Evolutionary conservation across 345 rosid genomes (phyloP), one percentile per base, ranked within the genome.

Genomic region (Gossypioides kirkii): DNA sequence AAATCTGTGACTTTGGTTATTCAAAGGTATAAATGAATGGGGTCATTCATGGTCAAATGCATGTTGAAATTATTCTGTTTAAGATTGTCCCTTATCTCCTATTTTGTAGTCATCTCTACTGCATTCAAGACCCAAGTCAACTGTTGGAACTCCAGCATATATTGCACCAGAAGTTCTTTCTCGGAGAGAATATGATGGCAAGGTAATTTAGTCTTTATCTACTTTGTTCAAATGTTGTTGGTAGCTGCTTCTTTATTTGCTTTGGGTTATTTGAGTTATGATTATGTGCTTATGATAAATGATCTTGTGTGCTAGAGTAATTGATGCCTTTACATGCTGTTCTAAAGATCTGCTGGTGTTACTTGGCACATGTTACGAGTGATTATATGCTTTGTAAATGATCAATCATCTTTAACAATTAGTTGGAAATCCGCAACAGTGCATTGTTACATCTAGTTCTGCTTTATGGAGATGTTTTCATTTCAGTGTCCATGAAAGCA

Each of bases 1-100:
- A 91, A 83, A 89, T 91, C 50, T 91, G 97, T 71, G 95, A 91
- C 73, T 91, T 91, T 80, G 97, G 97, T 53, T 91, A 89, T 78
- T 91, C 97, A 13, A 91, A 87, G 90, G 87, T 86, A 72, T 50
- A 2, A 23, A 45, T 64, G 54, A 25, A 8, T 42, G 8, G 16
- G 28, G 7, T 32, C 38, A 32, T 65, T 10, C 28, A 46, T 46
- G 25, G 42, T 25, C 42, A 62, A 64, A 18, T 43, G 17, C 41
- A 72, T 65, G 28, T 65, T 3, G 36, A 16, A 46, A 28, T 74
- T 77, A 12, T 77, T 9, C 32, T 47, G 58, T 69, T 50, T 63
- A 49, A 61, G 46, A 11, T 47, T 26, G 26, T 75, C 68, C 72
- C 20, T 80, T 68, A 64, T 50, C 60, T 74, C 72, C 74, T 46